Base-by-base conservation (phyloP, 768 basidiomycete species). In the Lactarius hatsudake region DNA sequence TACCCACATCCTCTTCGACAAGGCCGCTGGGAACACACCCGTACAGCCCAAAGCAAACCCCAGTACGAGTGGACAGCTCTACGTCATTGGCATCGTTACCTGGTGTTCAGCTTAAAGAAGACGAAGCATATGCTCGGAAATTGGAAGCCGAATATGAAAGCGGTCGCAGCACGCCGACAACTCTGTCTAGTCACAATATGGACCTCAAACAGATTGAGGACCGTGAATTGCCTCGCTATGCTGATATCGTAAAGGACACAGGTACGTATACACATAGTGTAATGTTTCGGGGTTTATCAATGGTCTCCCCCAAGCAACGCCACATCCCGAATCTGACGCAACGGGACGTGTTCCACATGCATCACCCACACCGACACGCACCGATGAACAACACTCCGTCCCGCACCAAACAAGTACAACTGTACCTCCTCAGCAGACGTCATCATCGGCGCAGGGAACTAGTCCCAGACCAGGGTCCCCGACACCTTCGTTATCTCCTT, bases 111-210 rank as follows among this genome's bases (percentile, higher is more conserved):
- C 73, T 74, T 4, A 48, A 63, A 53, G 79, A 80, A 51, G 83
- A 84, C 66, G 83, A 83, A 66, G 81, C 78, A 0, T 75, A 81
- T 55, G 81, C 83, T 45, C 79, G 81, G 17, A 73, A 68, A 58
- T 64, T 79, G 10, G 74, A 75, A 5, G 78, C 78, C 18, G 78
- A 81, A 59, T 81, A 81, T 61, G 80, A 81, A 62, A 76, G 76
- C 17, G 59, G 13, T 26, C 53, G n/a, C 7, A 28, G 40, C 13
- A 55, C 62, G 12, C 20, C 66, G 15, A 38, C 59, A 9, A 5
- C 40, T 6, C 51, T 34, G 40, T 43, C 15, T 10, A 43, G 17
- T 15, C 34, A 43, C 20, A 18, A 40, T 13, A 18, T 23, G 30
- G 45, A 67, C 15, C 20, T 45, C 5, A n/a, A 36, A 4, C 26